Base-by-base conservation (phyloP, 2,329 filamentous ascomycete genomes). In the Chrysoporthe puriensis region DNA sequence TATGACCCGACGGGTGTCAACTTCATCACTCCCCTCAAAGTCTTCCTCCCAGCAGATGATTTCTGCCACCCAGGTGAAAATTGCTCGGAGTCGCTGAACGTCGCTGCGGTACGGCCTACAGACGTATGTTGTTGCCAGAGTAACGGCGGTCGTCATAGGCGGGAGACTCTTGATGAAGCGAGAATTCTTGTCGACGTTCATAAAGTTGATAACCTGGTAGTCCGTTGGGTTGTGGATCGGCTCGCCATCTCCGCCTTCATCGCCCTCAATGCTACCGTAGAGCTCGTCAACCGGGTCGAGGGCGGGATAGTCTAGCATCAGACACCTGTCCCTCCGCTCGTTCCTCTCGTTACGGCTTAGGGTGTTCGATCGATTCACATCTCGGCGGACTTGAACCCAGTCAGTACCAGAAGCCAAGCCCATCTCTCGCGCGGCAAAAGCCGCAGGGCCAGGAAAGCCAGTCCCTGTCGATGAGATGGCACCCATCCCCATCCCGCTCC, bases 41-140 rank as follows among this genome's bases (percentile, higher is more conserved):
- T 97, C 94, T 74, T 97, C 95, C 76, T 99, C 96, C 96, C 96
- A 99, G 43, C 87, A 88, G 66, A 99, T 90, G 73, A 95, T 94
- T 77, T 99, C 96, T n/a, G 93, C 88, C 5, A 97, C 93, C 95
- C 95, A 99, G 1, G 92, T 97, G 75, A 98, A 99, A 70, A 99
- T 98, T 18, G 96, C 95, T 34, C 96, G 88, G 36, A 99, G 81
- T 46, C 94, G 88, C 77, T 99, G 96, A 0, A 97, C 93, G 73
- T 98, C 95, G 78, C 93, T 97, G 69, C 94, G 87, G 77, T 97
- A 97, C 0, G 96, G 96, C 40, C 96, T 88, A 76, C 96, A 99
- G 13, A 99, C 89, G 76, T 97, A 97, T 0, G 91, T 93, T 67
- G 96, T 96, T 0, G 96, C 94, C 18, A 99, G 83, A 42, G 91